These are phyloP conservation scores for Cubamyces lactineus DNA, from an alignment of 768 basidiomycete genomes.

Conservation along the genomic window DNA sequence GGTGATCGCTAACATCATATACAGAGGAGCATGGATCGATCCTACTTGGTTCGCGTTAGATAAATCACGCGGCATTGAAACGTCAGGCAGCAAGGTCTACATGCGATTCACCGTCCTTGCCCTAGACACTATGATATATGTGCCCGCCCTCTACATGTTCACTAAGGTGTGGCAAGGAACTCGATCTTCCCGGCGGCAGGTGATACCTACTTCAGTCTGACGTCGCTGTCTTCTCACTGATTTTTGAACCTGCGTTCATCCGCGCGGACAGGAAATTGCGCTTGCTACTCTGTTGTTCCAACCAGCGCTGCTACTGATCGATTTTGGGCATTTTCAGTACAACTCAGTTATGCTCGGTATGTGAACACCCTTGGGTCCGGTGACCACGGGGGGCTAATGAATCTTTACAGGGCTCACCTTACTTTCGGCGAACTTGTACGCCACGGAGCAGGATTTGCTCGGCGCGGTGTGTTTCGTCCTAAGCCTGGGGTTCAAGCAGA, in stretches of 20 bases:
- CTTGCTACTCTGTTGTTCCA: conserved; percentile 76
- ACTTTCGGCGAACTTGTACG: conserved; percentile 70
- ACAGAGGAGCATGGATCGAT: conserved; percentile 53
- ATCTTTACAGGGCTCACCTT: conserved; percentile 61
- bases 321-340: conserved; percentile 96
- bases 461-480: conserved; percentile 82
- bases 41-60: conserved; percentile 73
- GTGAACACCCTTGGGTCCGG: conserved; percentile 3
- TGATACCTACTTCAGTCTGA: conserved; percentile 33
- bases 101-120: conserved; percentile 80
- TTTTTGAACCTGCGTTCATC: background rate
- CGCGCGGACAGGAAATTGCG: conserved; percentile 66
- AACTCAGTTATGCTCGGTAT: conserved; percentile 92
- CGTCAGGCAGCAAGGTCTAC: conserved; percentile 64
- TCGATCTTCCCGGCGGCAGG: conserved; percentile 80
- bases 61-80: conserved; percentile 74
- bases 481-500: conserved; percentile 94
- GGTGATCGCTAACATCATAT: background rate
- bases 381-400: background rate
- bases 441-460: conserved; percentile 65
- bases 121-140: conserved; percentile 72
- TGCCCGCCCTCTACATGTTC: conserved; percentile 74
- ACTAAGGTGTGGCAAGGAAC: conserved; percentile 64
- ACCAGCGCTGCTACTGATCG: conserved; percentile 82
- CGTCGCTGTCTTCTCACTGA: background rate